Evolutionary conservation across 306 rosid species (phyloP).

Genomic region (Notholithocarpus densiflorus): DNA sequence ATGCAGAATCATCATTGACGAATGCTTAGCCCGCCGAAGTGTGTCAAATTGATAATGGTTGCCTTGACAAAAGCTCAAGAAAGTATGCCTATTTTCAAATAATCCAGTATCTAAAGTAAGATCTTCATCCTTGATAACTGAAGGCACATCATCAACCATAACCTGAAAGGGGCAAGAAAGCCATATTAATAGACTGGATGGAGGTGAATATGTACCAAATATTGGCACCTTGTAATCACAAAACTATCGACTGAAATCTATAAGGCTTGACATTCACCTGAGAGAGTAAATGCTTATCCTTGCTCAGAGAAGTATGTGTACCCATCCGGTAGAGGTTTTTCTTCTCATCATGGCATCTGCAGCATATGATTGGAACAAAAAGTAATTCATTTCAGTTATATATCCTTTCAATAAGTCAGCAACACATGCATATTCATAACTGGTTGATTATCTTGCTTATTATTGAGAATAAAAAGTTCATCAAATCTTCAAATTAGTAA

Average conservation of each 20-base stretch:
- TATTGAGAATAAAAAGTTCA: too few species aligned
- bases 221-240: neutral
- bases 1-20: constrained; percentile 55
- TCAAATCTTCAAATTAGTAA: too few species aligned
- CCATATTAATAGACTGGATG: neutral
- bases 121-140: constrained; percentile 47
- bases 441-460: too few species aligned
- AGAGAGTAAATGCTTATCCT: constrained; percentile 39
- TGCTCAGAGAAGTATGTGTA: constrained; percentile 35
- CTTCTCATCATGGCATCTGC: constrained; percentile 25
- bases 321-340: constrained; percentile 4
- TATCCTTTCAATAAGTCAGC: too few species aligned
- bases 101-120: constrained; percentile 32
- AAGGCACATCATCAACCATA: constrained; percentile 28
- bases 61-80: constrained; percentile 48
- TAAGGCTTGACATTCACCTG: constrained; percentile 29
- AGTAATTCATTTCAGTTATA: neutral
- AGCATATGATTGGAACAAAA: constrained; percentile 4
- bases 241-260: neutral
- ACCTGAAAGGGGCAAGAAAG: constrained; percentile 34
- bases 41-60: constrained; percentile 56
- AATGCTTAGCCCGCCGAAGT: constrained; percentile 62
- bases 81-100: constrained; percentile 32
- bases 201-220: neutral
- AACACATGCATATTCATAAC: too few species aligned